phyloP scores from a whole-genome alignment of 2,329 filamentous ascomycete genomes.

The Trichoderma citrinoviride region DNA sequence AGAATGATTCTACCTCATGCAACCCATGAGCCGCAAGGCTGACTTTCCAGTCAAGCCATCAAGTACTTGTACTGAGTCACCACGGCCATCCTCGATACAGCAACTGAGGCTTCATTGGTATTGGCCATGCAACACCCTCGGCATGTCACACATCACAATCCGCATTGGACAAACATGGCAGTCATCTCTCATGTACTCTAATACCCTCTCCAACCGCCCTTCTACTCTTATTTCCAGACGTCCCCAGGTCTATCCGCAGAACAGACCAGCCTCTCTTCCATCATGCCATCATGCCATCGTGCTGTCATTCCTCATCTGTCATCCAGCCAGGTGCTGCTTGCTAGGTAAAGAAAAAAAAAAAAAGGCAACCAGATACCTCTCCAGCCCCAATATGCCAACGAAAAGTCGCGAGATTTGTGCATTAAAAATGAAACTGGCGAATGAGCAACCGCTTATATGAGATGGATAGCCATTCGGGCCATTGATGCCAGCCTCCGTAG shows the following conservation, averaged over 20 bases:
- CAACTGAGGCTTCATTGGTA: neutral
- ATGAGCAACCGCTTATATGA: neutral
- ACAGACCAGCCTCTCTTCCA: neutral
- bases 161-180: neutral
- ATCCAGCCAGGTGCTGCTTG: too few relatives aligned
- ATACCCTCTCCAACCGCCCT: neutral
- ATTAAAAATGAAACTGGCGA: neutral
- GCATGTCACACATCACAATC: neutral
- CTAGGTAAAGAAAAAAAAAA: too few relatives aligned
- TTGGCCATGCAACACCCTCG: neutral
- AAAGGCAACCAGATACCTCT: neutral
- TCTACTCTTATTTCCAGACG: neutral
- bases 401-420: neutral
- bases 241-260: constrained; percentile 1
- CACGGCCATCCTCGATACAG: neutral
- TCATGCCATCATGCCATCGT: neutral
- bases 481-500: neutral
- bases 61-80: neutral
- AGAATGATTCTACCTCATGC: neutral
- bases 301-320: too few relatives aligned
- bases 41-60: neutral
- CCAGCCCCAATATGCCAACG: neutral
- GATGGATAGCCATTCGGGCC: neutral
- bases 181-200: constrained; percentile 14
- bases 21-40: neutral